Base-by-base conservation (phyloP, 1,284 basidiomycete genomes). In the Sporisorium sorghi region DNA sequence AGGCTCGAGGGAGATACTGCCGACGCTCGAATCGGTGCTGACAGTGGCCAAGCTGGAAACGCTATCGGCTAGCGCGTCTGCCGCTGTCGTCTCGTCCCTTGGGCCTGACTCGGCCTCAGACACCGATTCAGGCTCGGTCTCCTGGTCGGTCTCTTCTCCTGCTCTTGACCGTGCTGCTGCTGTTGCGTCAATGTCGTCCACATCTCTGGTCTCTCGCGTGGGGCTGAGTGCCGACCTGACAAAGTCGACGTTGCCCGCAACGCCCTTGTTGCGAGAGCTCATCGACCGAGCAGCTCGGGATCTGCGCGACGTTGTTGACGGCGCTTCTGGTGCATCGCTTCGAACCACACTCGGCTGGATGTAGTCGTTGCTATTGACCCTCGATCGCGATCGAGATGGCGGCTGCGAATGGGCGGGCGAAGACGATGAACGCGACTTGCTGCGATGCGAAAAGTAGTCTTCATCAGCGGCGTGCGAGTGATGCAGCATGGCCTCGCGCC, bases 311-410 rank as follows among this genome's bases (percentile, higher is more conserved):
- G 35, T 26, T 2, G 51, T 26, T 23, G 19, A n/a, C 35, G 50
- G 5, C 10, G 28, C 44, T 19, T 48, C 51, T 2, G 17, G 28
- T 11, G n/a, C 30, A 17, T 54, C 58, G 19, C 21, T 33, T 12
- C 26, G 26, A 2, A 37, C 12, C 17, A 28, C 50, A 5, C 55
- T 47, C 14, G 51, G 39, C 4, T 40, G 52, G 30, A 23, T 28
- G 12, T 53, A 24, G 12, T 70, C 67, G 40, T 56, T 56, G 48
- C 67, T 70, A 39, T 70, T 70, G 49, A 70, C 67, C 19, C 67
- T 52, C 0, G 52, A 56, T 17, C 67, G 54, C 28, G 56, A 48
- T 12, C 53, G 33, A 1, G 56, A 59, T 4, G 60, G 57, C 11
- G 67, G 67, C 15, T 35, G 44, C 1, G 60, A 64, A 15, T 59